A percentile compares a stretch with the other conserved stretches of the same genome.
Evolutionary conservation across 129 eudicot genomes (phyloP).

Genomic region (Flaveria brownii): DNA sequence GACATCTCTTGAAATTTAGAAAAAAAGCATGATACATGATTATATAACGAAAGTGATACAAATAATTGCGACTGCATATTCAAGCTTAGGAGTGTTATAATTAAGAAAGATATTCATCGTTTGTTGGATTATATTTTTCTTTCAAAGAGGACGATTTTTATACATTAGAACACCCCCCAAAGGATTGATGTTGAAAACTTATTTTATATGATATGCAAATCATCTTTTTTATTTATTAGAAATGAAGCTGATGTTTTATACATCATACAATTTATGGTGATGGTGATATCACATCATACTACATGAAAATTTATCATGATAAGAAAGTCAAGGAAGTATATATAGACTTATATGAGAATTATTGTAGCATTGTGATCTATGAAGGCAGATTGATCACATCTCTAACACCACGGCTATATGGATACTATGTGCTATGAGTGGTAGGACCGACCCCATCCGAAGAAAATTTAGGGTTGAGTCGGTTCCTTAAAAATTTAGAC

Average conservation of each 20-base stretch:
- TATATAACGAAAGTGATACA: not conserved
- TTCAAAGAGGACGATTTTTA: not conserved
- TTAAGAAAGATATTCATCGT: no score
- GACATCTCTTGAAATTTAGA: not conserved
- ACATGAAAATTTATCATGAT: not conserved
- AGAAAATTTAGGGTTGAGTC: no score
- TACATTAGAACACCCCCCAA: not conserved
- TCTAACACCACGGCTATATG: no score
- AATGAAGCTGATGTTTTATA: not conserved
- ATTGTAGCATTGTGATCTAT: not conserved
- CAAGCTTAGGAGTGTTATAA: no score
- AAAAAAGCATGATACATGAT: not conserved
- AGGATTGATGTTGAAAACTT: not conserved
- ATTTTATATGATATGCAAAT: not conserved
- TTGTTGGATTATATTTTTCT: no score
- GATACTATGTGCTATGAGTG: no score
- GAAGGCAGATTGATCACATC: not conserved
- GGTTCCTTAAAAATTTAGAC: no score
- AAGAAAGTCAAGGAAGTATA: not conserved
- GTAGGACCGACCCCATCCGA: no score
- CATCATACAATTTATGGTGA: not conserved
- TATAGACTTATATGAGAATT: not conserved
- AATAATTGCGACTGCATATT: no score
- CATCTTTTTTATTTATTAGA: not conserved
- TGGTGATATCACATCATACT: not conserved